phyloP scores from a whole-genome alignment of 768 basidiomycete genomes.

The Lactarius evosmus region DNA sequence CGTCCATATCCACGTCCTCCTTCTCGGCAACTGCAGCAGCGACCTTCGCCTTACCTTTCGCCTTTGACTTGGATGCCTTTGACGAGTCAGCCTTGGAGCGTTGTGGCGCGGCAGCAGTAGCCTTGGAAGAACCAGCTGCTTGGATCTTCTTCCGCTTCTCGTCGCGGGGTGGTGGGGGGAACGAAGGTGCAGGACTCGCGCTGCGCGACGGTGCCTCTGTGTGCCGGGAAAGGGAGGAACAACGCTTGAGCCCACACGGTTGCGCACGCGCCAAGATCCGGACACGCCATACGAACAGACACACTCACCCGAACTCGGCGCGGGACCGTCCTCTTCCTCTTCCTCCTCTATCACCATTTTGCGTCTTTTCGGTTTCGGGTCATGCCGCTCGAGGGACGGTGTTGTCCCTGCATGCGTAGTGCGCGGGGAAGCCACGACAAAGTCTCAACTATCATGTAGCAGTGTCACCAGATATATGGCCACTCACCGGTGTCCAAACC shows the following conservation, averaged over 20 bases:
- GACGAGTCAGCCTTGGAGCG: conserved; percentile 3
- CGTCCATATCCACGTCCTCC: conserved; percentile 26
- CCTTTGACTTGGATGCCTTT: conserved; percentile 15
- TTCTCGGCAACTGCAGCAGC: conserved; percentile 3
- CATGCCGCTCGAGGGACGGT: conserved; percentile 31
- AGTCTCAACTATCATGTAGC: not conserved
- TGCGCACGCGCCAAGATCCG: no score
- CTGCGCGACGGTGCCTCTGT: conserved; percentile 19
- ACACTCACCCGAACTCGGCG: conserved; percentile 21
- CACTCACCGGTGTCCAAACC: not conserved
- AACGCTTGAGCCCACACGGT: not conserved
- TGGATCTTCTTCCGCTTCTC: not conserved
- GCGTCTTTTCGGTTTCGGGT: conserved; percentile 46
- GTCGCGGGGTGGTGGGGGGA: conserved; percentile 1
- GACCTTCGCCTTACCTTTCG: conserved; percentile 24
- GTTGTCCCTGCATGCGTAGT: conserved; percentile 1
- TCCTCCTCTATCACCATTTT: conserved; percentile 55
- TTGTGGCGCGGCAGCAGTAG: not conserved
- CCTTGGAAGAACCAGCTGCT: conserved; percentile 4
- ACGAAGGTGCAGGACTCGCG: conserved; percentile 7
- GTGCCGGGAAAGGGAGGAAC: not conserved
- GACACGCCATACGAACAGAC: not conserved
- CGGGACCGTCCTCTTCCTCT: conserved; percentile 35
- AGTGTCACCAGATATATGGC: not conserved
- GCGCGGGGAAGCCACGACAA: not conserved